Percentiles rank a stretch among this genome's conserved stretches.
Conservation (phyloP, 228 moss, liverwort and hornwort genomes). For the Sphagnum magellanicum region DNA sequence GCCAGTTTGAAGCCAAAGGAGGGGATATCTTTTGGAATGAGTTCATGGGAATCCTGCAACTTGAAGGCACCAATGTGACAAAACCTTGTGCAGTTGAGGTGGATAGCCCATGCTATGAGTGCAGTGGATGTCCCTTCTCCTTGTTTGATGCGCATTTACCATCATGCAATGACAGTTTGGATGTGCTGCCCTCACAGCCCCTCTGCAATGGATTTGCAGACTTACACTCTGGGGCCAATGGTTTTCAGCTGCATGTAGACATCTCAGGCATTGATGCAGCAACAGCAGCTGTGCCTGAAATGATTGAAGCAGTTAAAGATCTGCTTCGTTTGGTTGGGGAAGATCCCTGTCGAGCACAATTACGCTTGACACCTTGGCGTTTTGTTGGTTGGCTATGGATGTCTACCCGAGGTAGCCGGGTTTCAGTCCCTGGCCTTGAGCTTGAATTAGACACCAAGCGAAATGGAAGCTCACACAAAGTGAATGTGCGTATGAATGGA, state of each 20-base stretch:
- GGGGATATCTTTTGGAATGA: slow-evolving; percentile 68
- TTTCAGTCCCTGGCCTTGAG: slow-evolving; percentile 7
- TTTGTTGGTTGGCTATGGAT: slow-evolving; percentile 80
- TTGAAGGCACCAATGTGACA: slow-evolving; percentile 40
- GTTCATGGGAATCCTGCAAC: slow-evolving; percentile 61
- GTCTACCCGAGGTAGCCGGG: slow-evolving; percentile 74
- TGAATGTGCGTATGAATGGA: neutral
- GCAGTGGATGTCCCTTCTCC: slow-evolving; percentile 54
- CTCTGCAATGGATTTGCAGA: slow-evolving; percentile 19
- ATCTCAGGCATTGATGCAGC: slow-evolving; percentile 9
- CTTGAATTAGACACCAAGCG: slow-evolving; percentile 12
- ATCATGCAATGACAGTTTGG: slow-evolving; percentile 13
- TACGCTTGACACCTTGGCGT: slow-evolving; percentile 44
- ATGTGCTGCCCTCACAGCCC: slow-evolving; percentile 6
- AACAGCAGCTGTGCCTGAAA: slow-evolving; percentile 23
- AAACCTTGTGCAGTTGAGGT: slow-evolving; percentile 13
- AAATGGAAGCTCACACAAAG: slow-evolving; percentile 7
- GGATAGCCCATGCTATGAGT: slow-evolving; percentile 3
- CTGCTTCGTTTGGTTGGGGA: slow-evolving; percentile 56
- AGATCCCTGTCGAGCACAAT: slow-evolving; percentile 41
- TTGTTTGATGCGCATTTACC: slow-evolving; percentile 18
- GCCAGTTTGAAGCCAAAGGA: slow-evolving; percentile 51
- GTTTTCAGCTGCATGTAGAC: slow-evolving; percentile 2
- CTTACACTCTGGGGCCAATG: slow-evolving; percentile 7
- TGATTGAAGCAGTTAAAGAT: slow-evolving; percentile 67